phyloP scores from a whole-genome alignment of 2,329 filamentous ascomycete genomes.

The Diaporthe destruens region DNA sequence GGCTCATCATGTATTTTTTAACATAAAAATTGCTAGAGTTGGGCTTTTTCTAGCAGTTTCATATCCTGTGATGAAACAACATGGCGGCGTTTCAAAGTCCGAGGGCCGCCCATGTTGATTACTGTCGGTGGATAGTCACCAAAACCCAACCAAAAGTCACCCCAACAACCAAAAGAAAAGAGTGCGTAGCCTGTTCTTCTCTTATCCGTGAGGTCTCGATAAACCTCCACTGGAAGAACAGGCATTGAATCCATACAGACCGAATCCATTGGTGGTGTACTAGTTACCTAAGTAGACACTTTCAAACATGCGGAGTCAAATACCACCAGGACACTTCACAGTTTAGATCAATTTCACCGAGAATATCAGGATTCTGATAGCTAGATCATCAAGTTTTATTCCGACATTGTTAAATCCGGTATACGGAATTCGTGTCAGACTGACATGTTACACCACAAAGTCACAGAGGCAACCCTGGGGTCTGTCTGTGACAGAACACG shows the following conservation, averaged over 20 bases:
- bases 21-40: too few relatives aligned
- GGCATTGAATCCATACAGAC: not conserved
- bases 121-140: not conserved
- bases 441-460: not conserved
- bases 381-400: not conserved
- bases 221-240: too few relatives aligned
- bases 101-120: not conserved
- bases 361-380: not conserved
- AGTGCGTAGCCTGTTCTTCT: not conserved
- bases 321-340: not conserved
- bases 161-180: not conserved
- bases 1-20: not conserved
- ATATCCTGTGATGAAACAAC: conserved; percentile 27
- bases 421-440: not conserved
- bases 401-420: not conserved
- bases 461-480: not conserved
- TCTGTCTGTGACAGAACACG: not conserved
- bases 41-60: conserved; percentile 4
- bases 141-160: not conserved
- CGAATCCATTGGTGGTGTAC: not conserved
- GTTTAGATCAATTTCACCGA: not conserved
- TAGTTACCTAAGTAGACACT: not conserved
- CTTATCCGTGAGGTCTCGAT: too few relatives aligned
- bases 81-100: not conserved
- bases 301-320: not conserved